These are phyloP conservation scores for Zanthoxylum bungeanum DNA, from an alignment of 345 rosid species.

Conservation along the genomic window DNA sequence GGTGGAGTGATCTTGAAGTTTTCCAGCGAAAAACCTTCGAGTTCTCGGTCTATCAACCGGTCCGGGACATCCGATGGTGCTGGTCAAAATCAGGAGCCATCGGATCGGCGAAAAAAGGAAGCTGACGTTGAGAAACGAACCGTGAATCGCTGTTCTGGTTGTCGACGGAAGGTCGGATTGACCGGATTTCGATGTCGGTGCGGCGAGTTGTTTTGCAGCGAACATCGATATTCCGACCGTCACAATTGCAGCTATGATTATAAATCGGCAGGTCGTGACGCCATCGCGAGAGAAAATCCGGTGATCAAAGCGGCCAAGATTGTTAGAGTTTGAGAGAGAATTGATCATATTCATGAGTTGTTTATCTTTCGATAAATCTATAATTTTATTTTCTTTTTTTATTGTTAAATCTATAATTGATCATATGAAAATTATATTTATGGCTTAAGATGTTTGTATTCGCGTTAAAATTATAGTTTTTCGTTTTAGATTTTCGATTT, in stretches of 20 bases:
- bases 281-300: too few species aligned
- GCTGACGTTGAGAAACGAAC: constrained; percentile 38
- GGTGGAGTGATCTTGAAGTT: constrained; percentile 34
- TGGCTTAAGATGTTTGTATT: constrained; percentile 18
- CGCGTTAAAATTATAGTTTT: not conserved
- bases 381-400: constrained; percentile 5
- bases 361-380: constrained; percentile 24
- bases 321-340: constrained; percentile 50
- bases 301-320: constrained; percentile 95
- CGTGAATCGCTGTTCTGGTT: constrained; percentile 85
- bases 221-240: too few species aligned
- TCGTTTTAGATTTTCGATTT: not conserved
- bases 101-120: constrained; percentile 25
- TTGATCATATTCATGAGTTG: constrained; percentile 10
- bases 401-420: not conserved
- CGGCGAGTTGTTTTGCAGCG: too few species aligned
- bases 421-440: constrained; percentile 31
- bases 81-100: not conserved
- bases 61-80: not conserved
- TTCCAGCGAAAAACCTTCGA: constrained; percentile 36
- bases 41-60: constrained; percentile 47
- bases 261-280: too few species aligned
- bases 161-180: too few species aligned
- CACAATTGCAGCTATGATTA: too few species aligned
- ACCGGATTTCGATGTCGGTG: too few species aligned